Base-by-base conservation (phyloP, 2,329 filamentous ascomycete species). In the Rhynchosporium agropyri region DNA sequence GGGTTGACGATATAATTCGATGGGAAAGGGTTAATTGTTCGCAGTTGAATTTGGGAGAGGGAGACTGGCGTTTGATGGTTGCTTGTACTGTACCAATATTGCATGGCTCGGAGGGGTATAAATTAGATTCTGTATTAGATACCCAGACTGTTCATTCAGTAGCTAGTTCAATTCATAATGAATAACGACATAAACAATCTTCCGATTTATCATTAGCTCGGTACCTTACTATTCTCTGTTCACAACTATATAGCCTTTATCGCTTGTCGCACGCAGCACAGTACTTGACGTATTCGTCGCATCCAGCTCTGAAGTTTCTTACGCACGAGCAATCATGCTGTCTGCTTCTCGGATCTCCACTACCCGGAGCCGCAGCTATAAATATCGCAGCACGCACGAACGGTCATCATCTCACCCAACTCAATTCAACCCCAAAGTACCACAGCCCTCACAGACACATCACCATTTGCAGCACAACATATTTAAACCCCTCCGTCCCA, bases 141-240 rank as follows among this genome's bases (percentile, higher is more conserved):
- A 63, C 61, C 61, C 61, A 63, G 50, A 56, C 61, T 63, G 61
- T 60, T 49, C 42, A 54, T 38, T 60, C 28, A 60, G 29, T n/a
- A 60, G 49, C 36, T 36, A 33, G 20, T 33, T 45, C 50, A 36
- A 40, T 42, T 29, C 29, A 49, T 58, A 40, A 49, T 60, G 46
- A 33, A 33, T 42, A 15, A 60, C 31, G 48, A 53, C 40, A 28
- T 54, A 9, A 0, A 20, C n/a, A 20, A 20, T 20, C 20, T 20
- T 20, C 20, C 1, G 1, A 38, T 7, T 38, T 15, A 4, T n/a
- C 4, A n/a, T n/a, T 53, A 38, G 50, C 50, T 53, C 8, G 36
- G 50, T 38, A 43, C 20, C 36, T 42, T 29, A 43, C 26, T 38
- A 56, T 46, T 46, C 20, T 13, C 31, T 20, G 1, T 20, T 31